Evolutionary conservation across 768 basidiomycete genomes (phyloP).

Genomic region (Suillus clintonianus): DNA sequence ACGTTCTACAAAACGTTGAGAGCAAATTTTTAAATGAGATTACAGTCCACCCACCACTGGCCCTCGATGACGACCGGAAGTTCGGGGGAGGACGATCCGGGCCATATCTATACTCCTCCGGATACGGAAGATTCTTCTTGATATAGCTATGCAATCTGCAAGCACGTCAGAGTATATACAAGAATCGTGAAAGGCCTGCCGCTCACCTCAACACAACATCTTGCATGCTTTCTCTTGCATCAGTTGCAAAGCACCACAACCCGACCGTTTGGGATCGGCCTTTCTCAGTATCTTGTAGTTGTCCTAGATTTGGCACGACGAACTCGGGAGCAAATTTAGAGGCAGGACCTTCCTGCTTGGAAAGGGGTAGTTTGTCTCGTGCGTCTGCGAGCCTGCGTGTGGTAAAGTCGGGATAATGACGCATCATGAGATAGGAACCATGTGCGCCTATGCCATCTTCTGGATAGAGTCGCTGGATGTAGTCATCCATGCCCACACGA

Average conservation of each 20-base stretch:
- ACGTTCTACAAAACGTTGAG: conserved; percentile 22
- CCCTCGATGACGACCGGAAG: conserved; percentile 34
- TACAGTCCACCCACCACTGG: conserved; percentile 22
- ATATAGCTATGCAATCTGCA: conserved; percentile 65
- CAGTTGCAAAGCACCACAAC: conserved; percentile 74
- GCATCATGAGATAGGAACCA: conserved; percentile 71
- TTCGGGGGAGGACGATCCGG: conserved; percentile 65
- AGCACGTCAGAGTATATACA: background rate
- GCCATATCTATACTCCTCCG: conserved; percentile 70
- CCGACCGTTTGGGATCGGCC: conserved; percentile 62
- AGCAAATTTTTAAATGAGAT: background rate
- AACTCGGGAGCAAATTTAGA: conserved; percentile 56
- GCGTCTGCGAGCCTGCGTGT: conserved; percentile 42
- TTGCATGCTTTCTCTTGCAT: conserved; percentile 69
- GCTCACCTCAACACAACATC: conserved; percentile 69
- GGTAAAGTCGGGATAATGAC: conserved; percentile 73
- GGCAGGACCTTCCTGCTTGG: conserved; percentile 30
- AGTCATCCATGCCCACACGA: conserved; percentile 78
- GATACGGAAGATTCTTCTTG: conserved; percentile 67
- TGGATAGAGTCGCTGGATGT: conserved; percentile 71
- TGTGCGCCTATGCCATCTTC: conserved; percentile 69
- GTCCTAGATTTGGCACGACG: conserved; percentile 42
- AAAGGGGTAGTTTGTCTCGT: conserved; percentile 26
- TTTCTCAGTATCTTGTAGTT: conserved; percentile 49
- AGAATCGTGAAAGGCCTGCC: no score